Conservation (phyloP, 2,329 filamentous ascomycete species). For the Pseudogymnoascus sp. region DNA sequence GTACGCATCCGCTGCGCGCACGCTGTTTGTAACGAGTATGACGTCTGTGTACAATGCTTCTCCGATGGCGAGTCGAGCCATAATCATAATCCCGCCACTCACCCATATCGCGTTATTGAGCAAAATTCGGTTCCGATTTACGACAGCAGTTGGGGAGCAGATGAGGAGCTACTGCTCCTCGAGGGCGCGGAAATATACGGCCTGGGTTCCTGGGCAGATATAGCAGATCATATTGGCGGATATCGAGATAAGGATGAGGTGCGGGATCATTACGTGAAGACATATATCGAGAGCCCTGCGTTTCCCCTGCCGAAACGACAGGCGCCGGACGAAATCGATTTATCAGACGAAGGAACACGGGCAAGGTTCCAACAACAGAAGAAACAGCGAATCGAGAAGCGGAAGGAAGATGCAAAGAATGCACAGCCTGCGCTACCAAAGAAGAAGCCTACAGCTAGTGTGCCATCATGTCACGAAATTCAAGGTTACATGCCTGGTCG, state of each 20-base stretch:
- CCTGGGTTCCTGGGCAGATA: constrained; percentile 93
- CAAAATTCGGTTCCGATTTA: constrained; percentile 98
- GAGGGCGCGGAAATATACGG: constrained; percentile 96
- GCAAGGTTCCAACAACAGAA: constrained; percentile 91
- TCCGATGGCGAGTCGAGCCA: constrained; percentile 71
- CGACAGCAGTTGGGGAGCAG: constrained; percentile 88
- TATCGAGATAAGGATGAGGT: constrained; percentile 94
- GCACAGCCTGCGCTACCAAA: constrained; percentile 79
- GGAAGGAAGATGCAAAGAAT: constrained; percentile 78
- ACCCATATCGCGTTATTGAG: constrained; percentile 89
- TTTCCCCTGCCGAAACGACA: constrained; percentile 78
- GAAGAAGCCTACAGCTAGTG: constrained; percentile 90
- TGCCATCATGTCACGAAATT: constrained; percentile 94
- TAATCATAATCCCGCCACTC: constrained; percentile 76
- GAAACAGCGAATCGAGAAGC: constrained; percentile 86
- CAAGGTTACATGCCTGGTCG: constrained; percentile 98
- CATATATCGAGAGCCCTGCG: constrained; percentile 71
- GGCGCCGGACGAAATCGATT: constrained; percentile 68
- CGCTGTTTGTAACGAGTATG: constrained; percentile 79
- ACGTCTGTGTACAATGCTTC: constrained; percentile 94
- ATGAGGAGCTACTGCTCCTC: constrained; percentile 86
- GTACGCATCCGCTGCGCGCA: constrained; percentile 92
- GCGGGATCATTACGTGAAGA: constrained; percentile 82
- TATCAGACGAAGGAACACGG: constrained; percentile 73
- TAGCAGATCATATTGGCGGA: constrained; percentile 95